Base-by-base conservation (phyloP, 352 stramenopile species). In the Phytophthora fragariaefolia region DNA sequence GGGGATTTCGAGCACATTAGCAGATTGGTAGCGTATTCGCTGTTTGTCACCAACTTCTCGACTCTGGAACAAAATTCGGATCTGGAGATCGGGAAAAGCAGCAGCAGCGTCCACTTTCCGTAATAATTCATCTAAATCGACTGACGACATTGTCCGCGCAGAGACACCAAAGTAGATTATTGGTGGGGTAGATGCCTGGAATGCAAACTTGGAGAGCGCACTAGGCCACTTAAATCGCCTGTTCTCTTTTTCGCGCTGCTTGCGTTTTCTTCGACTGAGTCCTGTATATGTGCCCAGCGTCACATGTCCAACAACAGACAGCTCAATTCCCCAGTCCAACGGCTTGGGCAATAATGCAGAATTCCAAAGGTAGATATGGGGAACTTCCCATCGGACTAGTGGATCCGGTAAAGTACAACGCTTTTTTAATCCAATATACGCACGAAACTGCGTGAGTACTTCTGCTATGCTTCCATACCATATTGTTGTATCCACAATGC, bases 21-120 rank as follows among this genome's bases (percentile, higher is more conserved):
- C 30, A 32, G 60, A 73, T 38, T 55, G 54, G 50, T 67, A 66
- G 6, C 30, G 47, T 4, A 15, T 3, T 28, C 66, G 48, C 20
- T 61, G 30, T 15, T 65, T 67, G 50, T 58, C 46, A 20, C 34
- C 18, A 9, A 56, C 27, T 30, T 85, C 76, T 2, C 65, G 55
- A n/a, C 60, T 77, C 68, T 91, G 82, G 54, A 89, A 85, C 22
- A 89, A 72, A 28, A 91, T 74, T 6, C 70, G 76, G 2, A 85
- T 55, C 7, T 71, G 46, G 9, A 64, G 36, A 1, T 70, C 48
- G 23, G 15, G 20, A 13, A 32, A 18, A 32, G 24, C 40, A 1
- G 63, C 71, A 43, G 78, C 80, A 38, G 54, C 28, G 10, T 80
- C 74, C 15, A 89, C 62, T 15, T 76, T 70, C 20, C 64, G 43